Conservation (phyloP, 345 rosid genomes). For the Gynandropsis gynandra region DNA sequence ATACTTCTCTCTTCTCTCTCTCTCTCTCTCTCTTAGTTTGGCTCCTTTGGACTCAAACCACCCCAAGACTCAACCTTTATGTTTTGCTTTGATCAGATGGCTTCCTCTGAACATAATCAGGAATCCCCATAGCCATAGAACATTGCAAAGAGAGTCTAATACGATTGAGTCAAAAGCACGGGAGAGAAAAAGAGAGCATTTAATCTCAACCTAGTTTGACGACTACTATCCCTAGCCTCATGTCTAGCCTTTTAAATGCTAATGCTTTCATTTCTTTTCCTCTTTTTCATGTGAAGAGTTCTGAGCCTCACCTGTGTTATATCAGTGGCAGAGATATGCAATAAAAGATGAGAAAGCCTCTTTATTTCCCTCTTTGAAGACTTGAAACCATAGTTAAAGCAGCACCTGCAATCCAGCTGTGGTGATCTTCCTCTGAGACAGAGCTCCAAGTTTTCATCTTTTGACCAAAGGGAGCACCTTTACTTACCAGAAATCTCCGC, state of each 20-base stretch:
- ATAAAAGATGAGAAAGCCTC: too few species aligned
- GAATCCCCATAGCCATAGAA: too few species aligned
- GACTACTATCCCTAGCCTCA: conserved; percentile 20
- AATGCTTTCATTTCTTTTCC: conserved; percentile 11
- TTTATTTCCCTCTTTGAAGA: too few species aligned
- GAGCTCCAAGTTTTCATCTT: too few species aligned
- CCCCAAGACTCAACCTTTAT: conserved; percentile 8
- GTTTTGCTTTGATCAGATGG: conserved; percentile 21
- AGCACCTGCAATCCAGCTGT: too few species aligned
- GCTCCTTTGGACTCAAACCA: conserved; percentile 14
- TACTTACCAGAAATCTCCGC: conserved; percentile 65
- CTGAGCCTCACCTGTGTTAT: too few species aligned
- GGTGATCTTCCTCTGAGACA: conserved; percentile 2
- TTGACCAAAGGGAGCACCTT: background rate
- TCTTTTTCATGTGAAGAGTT: background rate
- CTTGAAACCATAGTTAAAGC: too few species aligned
- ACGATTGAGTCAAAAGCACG: too few species aligned
- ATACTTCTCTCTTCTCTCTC: conserved; percentile 24
- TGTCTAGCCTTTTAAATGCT: conserved; percentile 23
- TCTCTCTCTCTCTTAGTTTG: conserved; percentile 21
- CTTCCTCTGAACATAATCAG: too few species aligned
- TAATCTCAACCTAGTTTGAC: conserved; percentile 22
- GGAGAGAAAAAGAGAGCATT: conserved; percentile 16
- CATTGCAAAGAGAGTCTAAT: too few species aligned
- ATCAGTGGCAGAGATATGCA: too few species aligned